A percentile compares a stretch with the other conserved stretches of the same genome.
These are phyloP conservation scores for Trichoderma sp. DNA, from an alignment of 2,329 filamentous ascomycete species.

Conservation along the genomic window DNA sequence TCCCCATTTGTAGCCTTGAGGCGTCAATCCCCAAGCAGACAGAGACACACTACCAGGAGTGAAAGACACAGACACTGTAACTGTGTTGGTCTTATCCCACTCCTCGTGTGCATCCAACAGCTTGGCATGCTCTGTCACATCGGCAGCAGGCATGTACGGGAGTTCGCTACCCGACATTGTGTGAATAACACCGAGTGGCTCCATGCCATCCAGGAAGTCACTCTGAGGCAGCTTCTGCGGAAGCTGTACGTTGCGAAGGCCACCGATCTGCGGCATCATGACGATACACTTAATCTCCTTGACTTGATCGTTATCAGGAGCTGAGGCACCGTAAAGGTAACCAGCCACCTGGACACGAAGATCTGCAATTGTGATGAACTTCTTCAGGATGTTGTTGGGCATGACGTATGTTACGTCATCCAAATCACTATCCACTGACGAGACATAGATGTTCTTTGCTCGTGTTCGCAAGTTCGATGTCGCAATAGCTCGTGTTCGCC, in stretches of 20 bases:
- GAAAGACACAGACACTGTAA: constrained; percentile 94
- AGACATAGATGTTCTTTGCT: constrained; percentile 98
- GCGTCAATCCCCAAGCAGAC: constrained; percentile 89
- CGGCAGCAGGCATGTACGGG: constrained; percentile 92
- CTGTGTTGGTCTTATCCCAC: constrained; percentile 77
- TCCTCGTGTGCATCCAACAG: constrained; percentile 76
- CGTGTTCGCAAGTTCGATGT: constrained; percentile 92
- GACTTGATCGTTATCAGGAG: constrained; percentile 91
- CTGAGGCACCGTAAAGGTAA: constrained; percentile 90
- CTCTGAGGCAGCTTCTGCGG: constrained; percentile 89
- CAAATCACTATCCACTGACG: constrained; percentile 87
- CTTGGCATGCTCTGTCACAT: constrained; percentile 91
- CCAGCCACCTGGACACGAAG: constrained; percentile 94
- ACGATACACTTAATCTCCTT: constrained; percentile 97
- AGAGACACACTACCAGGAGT: constrained; percentile 95
- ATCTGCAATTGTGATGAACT: constrained; percentile 97
- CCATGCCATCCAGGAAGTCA: constrained; percentile 81
- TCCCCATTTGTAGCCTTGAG: constrained; percentile 94
- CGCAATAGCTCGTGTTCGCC: constrained; percentile 94
- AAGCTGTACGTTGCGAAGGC: constrained; percentile 86
- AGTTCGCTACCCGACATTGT: constrained; percentile 93
- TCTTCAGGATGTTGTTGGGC: constrained; percentile 98
- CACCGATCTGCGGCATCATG: constrained; percentile 96
- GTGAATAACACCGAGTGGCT: constrained; percentile 93
- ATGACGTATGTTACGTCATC: constrained; percentile 96